These are phyloP conservation scores for Phytophthora pinifolia DNA, from an alignment of 352 stramenopile species.

Conservation along the genomic window DNA sequence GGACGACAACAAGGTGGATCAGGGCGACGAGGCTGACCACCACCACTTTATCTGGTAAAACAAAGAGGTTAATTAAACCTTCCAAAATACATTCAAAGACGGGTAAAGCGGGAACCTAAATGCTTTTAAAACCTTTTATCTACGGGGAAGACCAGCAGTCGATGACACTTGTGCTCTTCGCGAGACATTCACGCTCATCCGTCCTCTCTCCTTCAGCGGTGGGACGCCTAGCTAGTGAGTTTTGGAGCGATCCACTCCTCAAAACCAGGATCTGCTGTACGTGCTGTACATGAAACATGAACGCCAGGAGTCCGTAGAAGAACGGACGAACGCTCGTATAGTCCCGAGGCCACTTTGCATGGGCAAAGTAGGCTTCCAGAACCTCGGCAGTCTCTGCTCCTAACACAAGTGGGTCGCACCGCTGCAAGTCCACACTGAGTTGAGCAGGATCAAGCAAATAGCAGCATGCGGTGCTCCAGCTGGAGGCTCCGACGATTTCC, in stretches of 20 bases:
- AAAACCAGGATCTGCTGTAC: slow-evolving; percentile 28
- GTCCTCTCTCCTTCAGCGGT: neutral
- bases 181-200: slow-evolving; percentile 4
- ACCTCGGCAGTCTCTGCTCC: slow-evolving; percentile 11
- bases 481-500: slow-evolving; percentile 58
- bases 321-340: slow-evolving; percentile 27
- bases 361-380: slow-evolving; percentile 40
- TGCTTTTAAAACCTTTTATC: no score
- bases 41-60: no score
- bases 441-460: slow-evolving; percentile 36
- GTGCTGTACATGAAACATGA: slow-evolving; percentile 44
- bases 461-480: slow-evolving; percentile 45
- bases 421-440: slow-evolving; percentile 29
- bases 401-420: slow-evolving; percentile 5
- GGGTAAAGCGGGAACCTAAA: no score
- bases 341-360: slow-evolving; percentile 33
- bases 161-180: slow-evolving; percentile 22
- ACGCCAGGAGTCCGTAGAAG: slow-evolving; percentile 37
- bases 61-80: no score
- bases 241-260: slow-evolving; percentile 27
- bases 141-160: neutral
- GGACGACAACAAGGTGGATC: no score
- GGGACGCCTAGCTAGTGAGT: neutral
- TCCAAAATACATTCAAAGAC: no score
- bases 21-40: no score